These are phyloP conservation scores for Solanum dulcamara DNA, from an alignment of 257 asterid species.

Conservation along the genomic window DNA sequence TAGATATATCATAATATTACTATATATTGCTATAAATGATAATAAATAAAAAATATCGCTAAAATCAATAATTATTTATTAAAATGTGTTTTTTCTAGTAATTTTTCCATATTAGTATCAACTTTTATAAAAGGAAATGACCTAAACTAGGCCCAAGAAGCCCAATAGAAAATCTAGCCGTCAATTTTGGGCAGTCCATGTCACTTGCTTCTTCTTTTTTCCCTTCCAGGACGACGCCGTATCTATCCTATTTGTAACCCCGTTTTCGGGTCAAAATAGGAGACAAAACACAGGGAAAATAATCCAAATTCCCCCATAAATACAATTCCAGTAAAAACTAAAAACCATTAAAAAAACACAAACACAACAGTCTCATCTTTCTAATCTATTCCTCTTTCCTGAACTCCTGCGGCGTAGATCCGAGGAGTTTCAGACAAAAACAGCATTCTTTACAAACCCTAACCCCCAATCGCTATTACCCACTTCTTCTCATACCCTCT, in stretches of 20 bases:
- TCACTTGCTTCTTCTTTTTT: neutral
- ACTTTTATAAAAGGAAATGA: neutral
- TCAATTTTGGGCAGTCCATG: neutral
- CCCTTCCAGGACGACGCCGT: neutral
- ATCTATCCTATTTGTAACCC: neutral
- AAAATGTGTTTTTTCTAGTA: no score
- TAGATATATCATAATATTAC: no score
- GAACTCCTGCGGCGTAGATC: slow-evolving; percentile 42
- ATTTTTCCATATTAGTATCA: no score
- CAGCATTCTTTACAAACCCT: neutral
- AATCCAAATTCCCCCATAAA: slow-evolving; percentile 2
- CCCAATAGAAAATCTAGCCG: neutral
- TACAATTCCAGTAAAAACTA: neutral
- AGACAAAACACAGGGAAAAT: slow-evolving; percentile 1
- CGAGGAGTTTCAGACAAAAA: slow-evolving; percentile 35
- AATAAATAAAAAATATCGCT: no score
- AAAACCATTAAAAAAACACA: neutral
- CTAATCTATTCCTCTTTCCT: slow-evolving; percentile 4
- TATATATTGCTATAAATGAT: no score
- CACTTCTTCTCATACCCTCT: neutral
- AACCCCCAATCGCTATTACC: neutral
- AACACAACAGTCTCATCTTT: neutral
- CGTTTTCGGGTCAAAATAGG: neutral
- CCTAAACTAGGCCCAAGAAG: neutral
- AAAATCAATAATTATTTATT: no score